Base-by-base conservation (phyloP, 225 moss, liverwort and hornwort genomes). In the Asterella californica region DNA sequence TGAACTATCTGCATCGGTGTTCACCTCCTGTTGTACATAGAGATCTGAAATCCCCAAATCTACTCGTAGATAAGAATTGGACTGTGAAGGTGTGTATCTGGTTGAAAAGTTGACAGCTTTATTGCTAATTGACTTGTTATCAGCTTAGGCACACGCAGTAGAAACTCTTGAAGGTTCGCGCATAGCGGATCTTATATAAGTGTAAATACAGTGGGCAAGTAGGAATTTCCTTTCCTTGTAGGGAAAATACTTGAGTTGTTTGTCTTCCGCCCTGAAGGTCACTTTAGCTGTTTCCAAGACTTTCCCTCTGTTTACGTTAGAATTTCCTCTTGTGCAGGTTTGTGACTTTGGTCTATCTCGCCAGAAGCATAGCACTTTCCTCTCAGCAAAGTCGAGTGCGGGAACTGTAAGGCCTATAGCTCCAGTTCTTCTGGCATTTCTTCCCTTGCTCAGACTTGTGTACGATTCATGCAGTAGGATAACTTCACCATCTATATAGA, bases 41-140 rank as follows among this genome's bases (percentile, higher is more conserved):
- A 83, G 97, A 99, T 84, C 86, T 99, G 29, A 99, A 99, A 80
- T 99, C 97, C 8, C 97, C 94, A 32, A 99, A 99, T 77, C 68
- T 99, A 77, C 80, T 99, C 45, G 97, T 99, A n/a, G 97, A 99
- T 83, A 99, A 99, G 70, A 99, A 99, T 45, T 99, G 97, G 97
- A 99, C 93, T 76, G 97, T 99, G 52, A 99, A 99, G 97, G 96
- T 97, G 59, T 4, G 86, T 60, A 2, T 18, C 34, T 10, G 53
- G 25, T 72, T 14, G 36, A 64, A 32, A 64, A 7, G 27, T 64
- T 64, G 64, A 15, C 32, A 42, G 32, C 25, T 57, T 57, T 57
- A 24, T 57, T 57, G 57, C 18, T 24, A 19, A 15, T 17, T 32
- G 6, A 42, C 42, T 42, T 42, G 42, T 42, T 42, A 42, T 42